Evolutionary conservation across 2,329 filamentous ascomycete species (phyloP).

Genomic region (Cadophora sp.): DNA sequence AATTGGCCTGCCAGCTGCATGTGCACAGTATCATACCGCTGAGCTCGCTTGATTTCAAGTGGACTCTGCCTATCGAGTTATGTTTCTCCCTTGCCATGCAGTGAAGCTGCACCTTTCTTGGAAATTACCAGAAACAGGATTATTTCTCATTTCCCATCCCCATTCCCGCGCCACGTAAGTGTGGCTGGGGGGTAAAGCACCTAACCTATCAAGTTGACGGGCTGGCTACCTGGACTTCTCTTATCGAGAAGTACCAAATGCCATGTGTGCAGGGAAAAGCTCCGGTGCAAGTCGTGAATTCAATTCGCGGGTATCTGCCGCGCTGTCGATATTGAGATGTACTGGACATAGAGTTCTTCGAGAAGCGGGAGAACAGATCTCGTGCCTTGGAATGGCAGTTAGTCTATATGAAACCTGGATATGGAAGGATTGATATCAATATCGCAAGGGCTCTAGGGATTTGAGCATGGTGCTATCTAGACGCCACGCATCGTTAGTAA

Average conservation of each 20-base stretch:
- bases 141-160: background rate
- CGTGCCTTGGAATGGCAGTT: conserved; percentile 11
- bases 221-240: background rate
- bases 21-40: background rate
- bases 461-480: background rate
- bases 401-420: background rate
- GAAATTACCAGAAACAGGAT: conserved; percentile 10
- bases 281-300: background rate
- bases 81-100: background rate
- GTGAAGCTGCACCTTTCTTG: conserved; percentile 8
- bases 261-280: background rate
- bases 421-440: background rate
- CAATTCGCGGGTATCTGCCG: background rate
- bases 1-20: conserved; percentile 1
- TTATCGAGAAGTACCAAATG: conserved; percentile 15
- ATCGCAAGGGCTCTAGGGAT: background rate
- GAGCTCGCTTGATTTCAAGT: background rate
- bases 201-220: background rate
- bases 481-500: conserved; percentile 12
- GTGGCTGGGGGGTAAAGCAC: conserved; percentile 1
- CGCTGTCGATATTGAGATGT: background rate
- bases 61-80: background rate
- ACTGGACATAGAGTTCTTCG: background rate
- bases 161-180: background rate
- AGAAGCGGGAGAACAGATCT: background rate